Evolutionary conservation across 371 early-diverging fungal species (phyloP), one percentile per base, ranked within the genome.

Genomic region (Lichtheimia ramosa): DNA sequence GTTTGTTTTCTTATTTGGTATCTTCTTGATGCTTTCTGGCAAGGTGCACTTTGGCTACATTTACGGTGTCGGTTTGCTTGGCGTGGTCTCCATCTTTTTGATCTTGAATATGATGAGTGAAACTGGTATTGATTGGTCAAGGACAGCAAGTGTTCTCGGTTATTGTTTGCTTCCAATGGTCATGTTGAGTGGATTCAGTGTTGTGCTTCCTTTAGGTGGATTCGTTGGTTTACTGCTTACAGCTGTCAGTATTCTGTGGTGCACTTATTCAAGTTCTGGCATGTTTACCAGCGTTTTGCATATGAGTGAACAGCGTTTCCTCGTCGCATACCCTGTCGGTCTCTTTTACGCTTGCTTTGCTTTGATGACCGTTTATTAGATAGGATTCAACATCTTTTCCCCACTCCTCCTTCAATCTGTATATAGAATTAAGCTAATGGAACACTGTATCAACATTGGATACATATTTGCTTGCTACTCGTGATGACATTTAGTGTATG

Each of bases 1-100:
- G 21, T 96, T 97, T 64, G 89, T 92, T 59, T 80, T 97, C 27
- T 75, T 92, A 42, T 91, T 96, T 72, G 98, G 96, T 51, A 89
- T 90, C 20, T 94, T 92, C 64, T 71, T 96, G 69, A 81, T 79
- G 54, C 56, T 94, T 83, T 86, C 94, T 16, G 94, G 96, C 60
- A 96, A 96, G 69, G 84, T 89, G 24, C 95, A 97, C 70, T 98
- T 98, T 79, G 96, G 96, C 14, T 98, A 96, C 63, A 95, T 98
- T 54, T 98, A 98, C 63, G 99, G 97, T 23, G 89, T 96, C 1
- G 97, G 93, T 3, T 81, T 94, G 18, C 74, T 97, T 48, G 99
- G 99, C 23, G 93, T 94, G 54, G 70, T 91, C 3, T 89, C 91
- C 3, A 84, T 97, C 50, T 95, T 92, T 74, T 61, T 87, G 43